A percentile compares a stretch with the other conserved stretches of the same genome.
These are phyloP conservation scores for Eucommia ulmoides DNA, from an alignment of 257 asterid species.

Conservation along the genomic window DNA sequence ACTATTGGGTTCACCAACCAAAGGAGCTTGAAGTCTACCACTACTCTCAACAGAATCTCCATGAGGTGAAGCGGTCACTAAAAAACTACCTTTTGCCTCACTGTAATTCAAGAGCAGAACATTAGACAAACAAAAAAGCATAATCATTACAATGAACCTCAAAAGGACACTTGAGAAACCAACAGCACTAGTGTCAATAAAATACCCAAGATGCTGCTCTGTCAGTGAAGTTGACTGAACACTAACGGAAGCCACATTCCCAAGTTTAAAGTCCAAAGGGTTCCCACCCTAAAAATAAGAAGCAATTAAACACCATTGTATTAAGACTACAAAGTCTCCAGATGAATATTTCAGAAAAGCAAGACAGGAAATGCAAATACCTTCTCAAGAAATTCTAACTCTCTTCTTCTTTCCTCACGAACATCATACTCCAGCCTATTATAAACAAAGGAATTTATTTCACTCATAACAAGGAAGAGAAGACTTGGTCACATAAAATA, in stretches of 20 bases:
- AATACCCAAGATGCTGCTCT: constrained; percentile 51
- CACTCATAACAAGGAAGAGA: constrained; percentile 5
- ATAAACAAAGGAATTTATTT: constrained; percentile 5
- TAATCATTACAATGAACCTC: constrained; percentile 1
- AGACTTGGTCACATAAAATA: constrained; percentile 7
- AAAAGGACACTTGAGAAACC: constrained; percentile 7
- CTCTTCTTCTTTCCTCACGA: constrained; percentile 66
- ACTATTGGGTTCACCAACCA: constrained; percentile 60
- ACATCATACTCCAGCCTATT: constrained; percentile 76
- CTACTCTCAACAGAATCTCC: constrained; percentile 93
- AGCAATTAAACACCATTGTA: constrained; percentile 5
- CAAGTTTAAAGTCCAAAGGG: constrained; percentile 62
- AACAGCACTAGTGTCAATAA: constrained; percentile 41
- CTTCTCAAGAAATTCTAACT: constrained; percentile 76
- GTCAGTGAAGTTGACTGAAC: constrained; percentile 72
- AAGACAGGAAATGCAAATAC: constrained; percentile 31
- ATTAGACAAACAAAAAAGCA: constrained; percentile 10
- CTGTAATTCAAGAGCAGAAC: constrained; percentile 19
- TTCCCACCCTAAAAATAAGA: constrained; percentile 64
- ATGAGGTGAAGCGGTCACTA: constrained; percentile 64
- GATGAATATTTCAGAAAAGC: constrained; percentile 7
- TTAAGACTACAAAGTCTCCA: constrained; percentile 9
- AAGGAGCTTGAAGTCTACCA: constrained; percentile 58
- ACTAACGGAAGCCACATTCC: constrained; percentile 48
- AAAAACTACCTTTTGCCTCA: constrained; percentile 83